A percentile compares a stretch with the other conserved stretches of the same genome.
Evolutionary conservation across 176 grass and related monocot species (phyloP).

Genomic region (Eragrostis nindensis): DNA sequence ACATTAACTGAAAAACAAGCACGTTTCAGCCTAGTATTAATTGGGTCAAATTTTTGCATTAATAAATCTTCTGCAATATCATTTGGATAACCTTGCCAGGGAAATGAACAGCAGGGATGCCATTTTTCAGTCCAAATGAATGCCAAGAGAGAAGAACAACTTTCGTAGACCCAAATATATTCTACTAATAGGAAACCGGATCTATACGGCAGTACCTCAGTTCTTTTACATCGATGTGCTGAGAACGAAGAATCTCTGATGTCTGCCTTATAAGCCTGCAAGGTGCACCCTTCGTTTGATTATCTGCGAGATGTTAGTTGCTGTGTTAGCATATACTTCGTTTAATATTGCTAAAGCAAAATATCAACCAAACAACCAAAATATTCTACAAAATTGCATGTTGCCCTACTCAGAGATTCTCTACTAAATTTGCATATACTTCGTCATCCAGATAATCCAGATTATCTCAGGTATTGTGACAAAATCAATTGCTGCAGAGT

Average conservation of each 20-base stretch:
- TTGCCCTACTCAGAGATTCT: too few species aligned
- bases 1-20: neutral
- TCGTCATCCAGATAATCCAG: too few species aligned
- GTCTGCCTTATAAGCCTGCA: conserved; percentile 49
- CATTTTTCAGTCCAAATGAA: conserved; percentile 20
- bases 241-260: conserved; percentile 60
- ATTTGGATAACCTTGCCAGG: neutral
- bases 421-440: too few species aligned
- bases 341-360: too few species aligned
- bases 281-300: conserved; percentile 40
- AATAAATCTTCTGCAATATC: conserved; percentile 17
- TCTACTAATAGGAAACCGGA: neutral
- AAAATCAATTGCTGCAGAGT: too few species aligned
- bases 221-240: conserved; percentile 73
- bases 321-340: conserved; percentile 17
- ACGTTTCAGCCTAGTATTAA: neutral
- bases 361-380: too few species aligned
- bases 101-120: conserved; percentile 2
- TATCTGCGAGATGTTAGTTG: conserved; percentile 37
- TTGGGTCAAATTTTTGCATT: conserved; percentile 1
- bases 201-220: conserved; percentile 53
- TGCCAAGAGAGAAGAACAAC: neutral
- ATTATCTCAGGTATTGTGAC: too few species aligned
- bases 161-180: neutral
- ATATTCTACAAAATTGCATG: too few species aligned